Conservation (phyloP, 176 grass and related monocot genomes). For the Neostapfia colusana region DNA sequence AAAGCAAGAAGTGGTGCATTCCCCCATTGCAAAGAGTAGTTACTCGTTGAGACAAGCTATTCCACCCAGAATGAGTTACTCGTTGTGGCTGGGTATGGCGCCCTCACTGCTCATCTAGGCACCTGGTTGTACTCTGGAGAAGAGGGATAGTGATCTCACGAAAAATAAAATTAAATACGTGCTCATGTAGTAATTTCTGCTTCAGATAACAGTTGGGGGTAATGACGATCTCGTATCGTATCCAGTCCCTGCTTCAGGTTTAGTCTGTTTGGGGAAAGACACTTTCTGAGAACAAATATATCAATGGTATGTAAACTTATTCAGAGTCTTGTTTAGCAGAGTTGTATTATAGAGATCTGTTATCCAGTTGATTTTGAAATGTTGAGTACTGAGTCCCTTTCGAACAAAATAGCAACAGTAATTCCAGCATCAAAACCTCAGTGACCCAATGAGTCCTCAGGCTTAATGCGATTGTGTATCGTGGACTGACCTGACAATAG, state of each 20-base stretch:
- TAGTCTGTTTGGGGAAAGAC: not conserved
- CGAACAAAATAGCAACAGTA: not conserved
- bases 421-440: not conserved
- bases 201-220: not conserved
- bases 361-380: not conserved
- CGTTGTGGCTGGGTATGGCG: not conserved
- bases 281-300: not conserved
- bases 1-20: not conserved
- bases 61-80: too few relatives aligned
- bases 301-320: not conserved
- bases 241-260: not conserved
- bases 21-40: not conserved
- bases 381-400: too few relatives aligned
- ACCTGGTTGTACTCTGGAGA: not conserved
- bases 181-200: not conserved
- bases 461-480: not conserved
- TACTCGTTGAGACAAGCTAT: not conserved
- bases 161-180: too few relatives aligned
- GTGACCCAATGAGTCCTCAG: not conserved
- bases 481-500: not conserved
- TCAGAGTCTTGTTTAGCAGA: not conserved
- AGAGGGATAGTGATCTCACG: too few relatives aligned
- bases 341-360: not conserved
- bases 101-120: not conserved
- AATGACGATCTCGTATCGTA: not conserved